These are phyloP conservation scores for Wickerhamomyces hampshirensis DNA, from an alignment of 805 yeast genomes.

Conservation along the genomic window DNA sequence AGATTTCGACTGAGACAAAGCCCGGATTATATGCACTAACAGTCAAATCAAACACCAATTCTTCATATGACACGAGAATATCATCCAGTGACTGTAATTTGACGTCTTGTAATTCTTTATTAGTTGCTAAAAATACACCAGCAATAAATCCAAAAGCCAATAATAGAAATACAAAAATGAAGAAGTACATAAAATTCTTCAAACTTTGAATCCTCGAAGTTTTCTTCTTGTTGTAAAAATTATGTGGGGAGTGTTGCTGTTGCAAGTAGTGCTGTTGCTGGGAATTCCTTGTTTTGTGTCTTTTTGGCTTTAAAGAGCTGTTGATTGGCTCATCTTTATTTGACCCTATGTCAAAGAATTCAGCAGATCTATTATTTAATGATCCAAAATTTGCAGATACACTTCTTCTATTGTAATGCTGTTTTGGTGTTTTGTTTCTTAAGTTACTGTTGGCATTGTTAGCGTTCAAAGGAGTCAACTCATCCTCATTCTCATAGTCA, in stretches of 20 bases:
- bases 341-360: constrained; percentile 4
- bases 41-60: constrained; percentile 71
- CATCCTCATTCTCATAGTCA: constrained; percentile 22
- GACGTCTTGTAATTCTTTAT: constrained; percentile 73
- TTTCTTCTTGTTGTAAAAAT: constrained; percentile 31
- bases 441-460: constrained; percentile 19
- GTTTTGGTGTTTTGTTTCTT: constrained; percentile 15
- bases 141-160: constrained; percentile 68
- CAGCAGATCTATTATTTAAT: constrained; percentile 10
- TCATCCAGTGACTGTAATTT: constrained; percentile 58
- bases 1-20: constrained; percentile 58
- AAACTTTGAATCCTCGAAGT: constrained; percentile 27
- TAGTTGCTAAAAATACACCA: constrained; percentile 83
- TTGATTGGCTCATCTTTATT: constrained; percentile 9
- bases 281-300: constrained; percentile 20
- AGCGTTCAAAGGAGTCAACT: constrained; percentile 23
- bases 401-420: constrained; percentile 26
- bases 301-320: constrained; percentile 5
- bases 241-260: constrained; percentile 41
- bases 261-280: constrained; percentile 21
- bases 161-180: constrained; percentile 38
- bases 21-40: constrained; percentile 88
- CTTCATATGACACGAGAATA: constrained; percentile 77
- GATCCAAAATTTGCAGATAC: constrained; percentile 14
- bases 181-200: constrained; percentile 31